phyloP scores from a whole-genome alignment of 352 stramenopile genomes.

The Pythium pectinolyticum region DNA sequence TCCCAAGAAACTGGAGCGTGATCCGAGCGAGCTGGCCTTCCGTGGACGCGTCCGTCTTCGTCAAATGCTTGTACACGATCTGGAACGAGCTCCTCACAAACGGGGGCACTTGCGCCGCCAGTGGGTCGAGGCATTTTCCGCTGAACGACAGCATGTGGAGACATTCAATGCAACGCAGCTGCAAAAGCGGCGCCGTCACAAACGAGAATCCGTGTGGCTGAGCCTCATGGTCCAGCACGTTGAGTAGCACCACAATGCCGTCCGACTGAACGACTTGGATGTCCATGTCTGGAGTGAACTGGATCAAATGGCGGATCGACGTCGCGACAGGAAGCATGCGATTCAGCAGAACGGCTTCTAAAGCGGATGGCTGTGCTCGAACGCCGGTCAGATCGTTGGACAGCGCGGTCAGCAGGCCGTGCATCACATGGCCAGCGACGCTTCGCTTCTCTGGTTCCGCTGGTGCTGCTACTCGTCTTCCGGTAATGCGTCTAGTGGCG shows the following conservation, averaged over 20 bases:
- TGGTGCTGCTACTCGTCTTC: constrained; percentile 21
- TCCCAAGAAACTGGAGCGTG: constrained; percentile 79
- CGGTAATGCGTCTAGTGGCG: constrained; percentile 19
- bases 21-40: constrained; percentile 79
- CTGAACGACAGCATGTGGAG: constrained; percentile 89
- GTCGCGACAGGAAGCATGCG: constrained; percentile 76
- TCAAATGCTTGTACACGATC: constrained; percentile 82
- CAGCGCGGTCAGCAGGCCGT: constrained; percentile 64
- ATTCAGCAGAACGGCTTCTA: constrained; percentile 71
- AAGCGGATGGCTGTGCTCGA: constrained; percentile 58
- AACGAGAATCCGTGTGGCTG: constrained; percentile 82
- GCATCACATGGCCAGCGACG: constrained; percentile 71
- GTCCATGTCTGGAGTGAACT: constrained; percentile 85
- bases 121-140: constrained; percentile 69
- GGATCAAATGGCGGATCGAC: constrained; percentile 76
- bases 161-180: constrained; percentile 83
- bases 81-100: constrained; percentile 87
- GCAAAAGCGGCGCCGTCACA: constrained; percentile 65
- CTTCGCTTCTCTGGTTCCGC: constrained; percentile 44
- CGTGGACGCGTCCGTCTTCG: constrained; percentile 73
- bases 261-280: constrained; percentile 77
- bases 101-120: constrained; percentile 72
- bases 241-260: constrained; percentile 69
- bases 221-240: constrained; percentile 79
- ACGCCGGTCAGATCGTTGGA: constrained; percentile 75